Conservation (phyloP, 176 grass and related monocot genomes). For the Aegilops speltoides region DNA sequence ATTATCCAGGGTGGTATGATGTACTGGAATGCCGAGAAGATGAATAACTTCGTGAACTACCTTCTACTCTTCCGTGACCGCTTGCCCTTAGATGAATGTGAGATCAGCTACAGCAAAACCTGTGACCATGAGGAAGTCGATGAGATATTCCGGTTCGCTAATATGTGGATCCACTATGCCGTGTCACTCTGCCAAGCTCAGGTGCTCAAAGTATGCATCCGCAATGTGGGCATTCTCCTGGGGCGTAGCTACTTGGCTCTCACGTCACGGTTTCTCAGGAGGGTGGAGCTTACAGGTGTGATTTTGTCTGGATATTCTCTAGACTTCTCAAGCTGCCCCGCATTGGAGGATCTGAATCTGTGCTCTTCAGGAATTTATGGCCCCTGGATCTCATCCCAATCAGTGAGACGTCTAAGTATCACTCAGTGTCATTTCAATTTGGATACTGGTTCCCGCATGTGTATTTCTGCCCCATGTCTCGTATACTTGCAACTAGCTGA, state of each 20-base stretch:
- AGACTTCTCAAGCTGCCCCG: constrained; percentile 18
- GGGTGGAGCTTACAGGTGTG: background rate
- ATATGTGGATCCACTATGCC: constrained; percentile 1
- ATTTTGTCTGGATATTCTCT: background rate
- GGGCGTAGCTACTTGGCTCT: background rate
- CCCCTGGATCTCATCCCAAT: background rate
- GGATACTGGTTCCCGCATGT: background rate
- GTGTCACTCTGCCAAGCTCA: background rate
- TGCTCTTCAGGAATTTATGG: background rate
- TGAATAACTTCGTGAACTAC: background rate
- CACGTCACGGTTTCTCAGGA: background rate
- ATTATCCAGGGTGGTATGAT: background rate
- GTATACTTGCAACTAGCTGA: background rate
- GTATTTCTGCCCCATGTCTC: background rate
- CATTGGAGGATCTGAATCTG: background rate
- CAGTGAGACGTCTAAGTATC: background rate
- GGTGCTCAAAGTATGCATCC: background rate
- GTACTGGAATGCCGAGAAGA: background rate
- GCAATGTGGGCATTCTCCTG: background rate
- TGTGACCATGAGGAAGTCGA: rapidly evolving
- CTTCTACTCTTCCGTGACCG: constrained; percentile 1
- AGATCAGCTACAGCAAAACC: background rate
- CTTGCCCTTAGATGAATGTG: background rate
- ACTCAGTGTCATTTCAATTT: background rate
- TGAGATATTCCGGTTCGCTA: background rate